A percentile compares a stretch with the other conserved stretches of the same genome.
Evolutionary conservation across 805 yeast species (phyloP).

Genomic region (Hanseniaspora mollemarum): DNA sequence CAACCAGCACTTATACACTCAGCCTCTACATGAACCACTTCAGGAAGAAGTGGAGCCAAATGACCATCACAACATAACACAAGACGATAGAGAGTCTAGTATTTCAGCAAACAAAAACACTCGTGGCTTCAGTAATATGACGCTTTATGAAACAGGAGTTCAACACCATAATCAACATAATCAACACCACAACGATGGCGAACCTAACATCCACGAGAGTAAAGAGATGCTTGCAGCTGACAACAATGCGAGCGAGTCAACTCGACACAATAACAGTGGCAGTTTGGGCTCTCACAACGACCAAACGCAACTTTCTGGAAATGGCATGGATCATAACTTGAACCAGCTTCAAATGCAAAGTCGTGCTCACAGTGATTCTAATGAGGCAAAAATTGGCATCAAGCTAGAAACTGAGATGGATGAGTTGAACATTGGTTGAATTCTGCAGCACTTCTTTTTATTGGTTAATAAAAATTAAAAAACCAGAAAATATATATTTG

Average conservation of each 20-base stretch:
- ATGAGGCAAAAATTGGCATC: not conserved
- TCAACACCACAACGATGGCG: too few species aligned
- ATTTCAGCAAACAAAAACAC: conserved; percentile 5
- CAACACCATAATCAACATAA: not conserved
- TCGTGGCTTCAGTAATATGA: conserved; percentile 16
- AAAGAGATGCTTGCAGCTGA: not conserved
- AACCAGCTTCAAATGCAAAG: too few species aligned
- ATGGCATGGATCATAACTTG: too few species aligned
- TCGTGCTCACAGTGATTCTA: not conserved
- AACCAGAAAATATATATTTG: not conserved
- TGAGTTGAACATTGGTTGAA: not conserved
- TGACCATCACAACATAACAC: not conserved
- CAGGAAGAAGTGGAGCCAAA: not conserved
- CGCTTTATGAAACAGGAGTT: not conserved
- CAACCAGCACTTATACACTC: conserved; percentile 1
- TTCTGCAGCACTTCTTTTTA: not conserved
- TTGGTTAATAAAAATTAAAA: not conserved
- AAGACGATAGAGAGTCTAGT: conserved; percentile 8
- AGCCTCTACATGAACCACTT: not conserved
- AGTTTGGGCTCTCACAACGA: not conserved
- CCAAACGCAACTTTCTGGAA: too few species aligned
- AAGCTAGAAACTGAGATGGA: not conserved
- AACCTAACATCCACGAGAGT: too few species aligned
- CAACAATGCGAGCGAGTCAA: not conserved
- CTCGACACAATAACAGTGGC: not conserved